Evolutionary conservation across 495 filamentous ascomycete genomes (phyloP).

Genomic region (Aspergillus nidulans): DNA sequence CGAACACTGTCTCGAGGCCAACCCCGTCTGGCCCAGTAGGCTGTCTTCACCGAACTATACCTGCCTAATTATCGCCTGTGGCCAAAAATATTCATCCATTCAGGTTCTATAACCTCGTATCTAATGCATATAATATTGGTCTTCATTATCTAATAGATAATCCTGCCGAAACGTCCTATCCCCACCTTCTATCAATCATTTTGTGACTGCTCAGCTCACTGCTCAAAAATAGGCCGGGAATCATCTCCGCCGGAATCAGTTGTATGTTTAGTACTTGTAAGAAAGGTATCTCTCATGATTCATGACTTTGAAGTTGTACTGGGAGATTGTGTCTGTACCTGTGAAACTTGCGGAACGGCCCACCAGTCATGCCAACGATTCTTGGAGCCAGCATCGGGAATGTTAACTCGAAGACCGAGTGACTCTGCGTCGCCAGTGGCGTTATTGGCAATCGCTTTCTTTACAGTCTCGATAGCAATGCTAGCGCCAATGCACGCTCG

Average conservation of each 20-base stretch:
- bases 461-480: slow-evolving; percentile 55
- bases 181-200: not conserved
- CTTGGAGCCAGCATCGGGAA: slow-evolving; percentile 50
- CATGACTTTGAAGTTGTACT: not conserved
- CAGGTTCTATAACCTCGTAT: not conserved
- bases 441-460: slow-evolving; percentile 31
- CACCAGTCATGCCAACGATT: slow-evolving; percentile 69
- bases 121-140: not conserved
- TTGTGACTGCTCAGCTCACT: not conserved
- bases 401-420: slow-evolving; percentile 44
- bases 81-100: not conserved
- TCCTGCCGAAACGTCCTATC: not conserved
- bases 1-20: not conserved
- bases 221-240: not conserved
- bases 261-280: not conserved
- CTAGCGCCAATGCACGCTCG: slow-evolving; percentile 63
- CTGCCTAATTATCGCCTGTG: not conserved
- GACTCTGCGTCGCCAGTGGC: not conserved
- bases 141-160: not conserved
- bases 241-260: not conserved
- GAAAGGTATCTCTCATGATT: not conserved
- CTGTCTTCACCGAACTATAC: not conserved
- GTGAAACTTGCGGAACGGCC: slow-evolving; percentile 63
- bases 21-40: not conserved
- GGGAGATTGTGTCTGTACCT: slow-evolving; percentile 11